phyloP scores from a whole-genome alignment of 148 eudicot species.

The Vaccinium myrtillus region DNA sequence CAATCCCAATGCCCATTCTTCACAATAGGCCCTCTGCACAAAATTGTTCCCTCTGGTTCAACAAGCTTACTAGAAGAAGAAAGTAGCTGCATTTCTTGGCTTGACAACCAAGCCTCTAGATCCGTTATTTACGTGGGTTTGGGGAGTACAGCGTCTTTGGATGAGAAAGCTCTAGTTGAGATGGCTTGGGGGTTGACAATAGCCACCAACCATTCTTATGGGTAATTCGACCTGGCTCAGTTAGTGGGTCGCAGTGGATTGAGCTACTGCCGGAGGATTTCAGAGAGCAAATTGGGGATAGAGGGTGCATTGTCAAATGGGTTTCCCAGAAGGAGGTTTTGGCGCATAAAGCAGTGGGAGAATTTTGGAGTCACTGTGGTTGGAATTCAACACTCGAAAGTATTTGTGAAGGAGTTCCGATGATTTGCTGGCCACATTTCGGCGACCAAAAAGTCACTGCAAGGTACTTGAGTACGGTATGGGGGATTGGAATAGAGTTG shows the following conservation, averaged over 20 bases:
- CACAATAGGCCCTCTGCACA: conserved; percentile 19
- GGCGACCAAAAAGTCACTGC: conserved; percentile 15
- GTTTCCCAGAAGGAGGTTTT: conserved; percentile 20
- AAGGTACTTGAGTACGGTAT: not conserved
- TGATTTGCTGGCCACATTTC: conserved; percentile 26
- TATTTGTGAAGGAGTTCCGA: conserved; percentile 21
- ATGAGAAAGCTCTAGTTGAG: conserved; percentile 17
- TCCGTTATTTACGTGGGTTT: conserved; percentile 27
- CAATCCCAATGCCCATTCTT: conserved; percentile 13
- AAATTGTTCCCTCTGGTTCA: conserved; percentile 6
- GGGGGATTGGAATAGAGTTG: not conserved
- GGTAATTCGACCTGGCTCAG: conserved; percentile 18
- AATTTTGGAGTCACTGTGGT: conserved; percentile 29
- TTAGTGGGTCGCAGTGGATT: conserved; percentile 9
- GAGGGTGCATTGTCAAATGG: conserved; percentile 25
- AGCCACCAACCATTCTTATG: conserved; percentile 21
- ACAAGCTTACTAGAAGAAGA: conserved; percentile 19
- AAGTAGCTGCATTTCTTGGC: conserved; percentile 21
- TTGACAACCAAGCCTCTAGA: conserved; percentile 20
- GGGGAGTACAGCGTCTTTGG: conserved; percentile 5
- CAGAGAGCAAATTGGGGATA: not conserved
- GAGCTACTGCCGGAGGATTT: conserved; percentile 17
- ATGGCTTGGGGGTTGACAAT: conserved; percentile 23
- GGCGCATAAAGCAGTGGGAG: conserved; percentile 23
- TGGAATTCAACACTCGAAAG: conserved; percentile 30